phyloP scores from a whole-genome alignment of 2,329 filamentous ascomycete species.

The Sporothrix protearum region DNA sequence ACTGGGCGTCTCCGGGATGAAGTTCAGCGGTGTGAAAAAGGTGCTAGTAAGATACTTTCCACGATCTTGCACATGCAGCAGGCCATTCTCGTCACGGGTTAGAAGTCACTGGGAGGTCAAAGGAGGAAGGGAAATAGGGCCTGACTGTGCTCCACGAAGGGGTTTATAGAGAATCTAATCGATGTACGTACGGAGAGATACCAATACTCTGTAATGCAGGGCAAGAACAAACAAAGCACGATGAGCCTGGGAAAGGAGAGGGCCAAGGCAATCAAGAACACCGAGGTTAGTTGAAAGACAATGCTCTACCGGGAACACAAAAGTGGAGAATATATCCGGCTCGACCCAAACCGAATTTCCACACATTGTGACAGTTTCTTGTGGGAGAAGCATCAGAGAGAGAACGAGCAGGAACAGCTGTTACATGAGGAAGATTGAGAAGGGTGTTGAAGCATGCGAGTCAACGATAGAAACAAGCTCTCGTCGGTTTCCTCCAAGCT shows the following conservation, averaged over 20 bases:
- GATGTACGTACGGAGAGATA: no score
- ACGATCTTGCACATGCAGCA: not conserved
- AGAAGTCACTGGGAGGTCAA: not conserved
- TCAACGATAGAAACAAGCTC: not conserved
- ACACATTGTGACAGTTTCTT: not conserved
- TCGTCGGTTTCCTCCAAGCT: conserved; percentile 1
- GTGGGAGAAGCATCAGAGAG: not conserved
- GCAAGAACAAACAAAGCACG: not conserved
- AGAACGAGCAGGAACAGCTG: not conserved
- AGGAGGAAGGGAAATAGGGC: not conserved
- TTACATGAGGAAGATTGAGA: not conserved
- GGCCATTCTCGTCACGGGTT: not conserved
- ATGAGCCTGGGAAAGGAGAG: not conserved
- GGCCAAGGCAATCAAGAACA: no score
- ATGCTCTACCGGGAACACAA: not conserved
- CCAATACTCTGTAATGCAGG: not conserved
- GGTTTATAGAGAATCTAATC: no score
- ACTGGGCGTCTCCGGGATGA: not conserved
- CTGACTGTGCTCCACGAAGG: not conserved
- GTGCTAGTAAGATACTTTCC: not conserved
- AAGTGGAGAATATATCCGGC: conserved; percentile 7
- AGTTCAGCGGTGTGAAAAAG: not conserved
- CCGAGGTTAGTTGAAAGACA: not conserved
- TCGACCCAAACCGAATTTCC: conserved; percentile 9
- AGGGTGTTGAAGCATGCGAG: not conserved